These are phyloP conservation scores for Candida golubevii DNA, from an alignment of 805 yeast species.

Conservation along the genomic window DNA sequence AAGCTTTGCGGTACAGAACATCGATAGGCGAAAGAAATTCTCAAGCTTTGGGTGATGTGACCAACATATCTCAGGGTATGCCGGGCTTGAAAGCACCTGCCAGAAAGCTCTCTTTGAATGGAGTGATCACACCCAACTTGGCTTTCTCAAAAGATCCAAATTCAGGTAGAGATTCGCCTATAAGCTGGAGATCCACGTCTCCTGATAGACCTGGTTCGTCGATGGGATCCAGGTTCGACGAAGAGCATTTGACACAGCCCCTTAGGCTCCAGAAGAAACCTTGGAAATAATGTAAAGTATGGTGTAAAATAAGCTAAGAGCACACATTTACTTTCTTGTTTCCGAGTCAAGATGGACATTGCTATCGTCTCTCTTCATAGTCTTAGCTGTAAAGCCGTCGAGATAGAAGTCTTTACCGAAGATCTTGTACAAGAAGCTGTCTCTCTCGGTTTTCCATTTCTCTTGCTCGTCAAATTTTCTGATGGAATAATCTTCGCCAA, in stretches of 20 bases:
- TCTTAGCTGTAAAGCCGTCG: slow-evolving; percentile 42
- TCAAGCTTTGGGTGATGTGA: slow-evolving; percentile 4
- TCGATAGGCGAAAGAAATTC: not conserved
- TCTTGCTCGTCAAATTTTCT: slow-evolving; percentile 36
- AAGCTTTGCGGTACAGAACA: not conserved
- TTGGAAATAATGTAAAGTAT: slow-evolving; percentile 9
- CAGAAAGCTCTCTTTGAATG: slow-evolving; percentile 12
- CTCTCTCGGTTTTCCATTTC: slow-evolving; percentile 37
- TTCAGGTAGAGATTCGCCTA: slow-evolving; percentile 1
- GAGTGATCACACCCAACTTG: slow-evolving; percentile 18
- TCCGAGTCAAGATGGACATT: too few species aligned
- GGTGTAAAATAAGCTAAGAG: too few species aligned
- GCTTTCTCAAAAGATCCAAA: slow-evolving; percentile 6
- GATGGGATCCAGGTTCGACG: slow-evolving; percentile 33
- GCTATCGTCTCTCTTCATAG: slow-evolving; percentile 21
- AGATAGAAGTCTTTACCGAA: slow-evolving; percentile 41
- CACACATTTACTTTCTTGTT: too few species aligned
- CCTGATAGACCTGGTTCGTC: slow-evolving; percentile 35
- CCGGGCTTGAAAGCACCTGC: slow-evolving; percentile 6
- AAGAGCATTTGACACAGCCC: slow-evolving; percentile 25
- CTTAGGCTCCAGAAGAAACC: slow-evolving; percentile 9
- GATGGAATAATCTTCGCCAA: slow-evolving; percentile 28
- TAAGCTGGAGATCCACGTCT: slow-evolving; percentile 22
- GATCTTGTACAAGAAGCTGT: slow-evolving; percentile 33
- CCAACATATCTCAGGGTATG: slow-evolving; percentile 1